Percentiles rank a stretch among this genome's conserved stretches.
phyloP scores from a whole-genome alignment of 2,329 filamentous ascomycete species.

The Drechslerella stenobrocha region DNA sequence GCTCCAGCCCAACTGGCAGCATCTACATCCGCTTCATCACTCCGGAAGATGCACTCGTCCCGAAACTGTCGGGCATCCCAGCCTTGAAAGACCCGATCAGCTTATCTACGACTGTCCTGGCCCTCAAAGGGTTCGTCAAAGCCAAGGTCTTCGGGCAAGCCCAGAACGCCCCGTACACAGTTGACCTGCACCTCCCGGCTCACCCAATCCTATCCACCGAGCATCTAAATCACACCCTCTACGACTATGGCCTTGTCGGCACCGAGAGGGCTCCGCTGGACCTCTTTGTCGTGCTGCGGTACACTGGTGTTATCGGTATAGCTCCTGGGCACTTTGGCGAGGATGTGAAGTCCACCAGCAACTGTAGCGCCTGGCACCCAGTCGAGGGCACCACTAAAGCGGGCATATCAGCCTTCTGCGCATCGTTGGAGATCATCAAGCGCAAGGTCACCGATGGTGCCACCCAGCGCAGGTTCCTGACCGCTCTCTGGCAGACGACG shows the following conservation, averaged over 20 bases:
- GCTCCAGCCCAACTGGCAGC: constrained; percentile 15
- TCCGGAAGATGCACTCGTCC: constrained; percentile 27
- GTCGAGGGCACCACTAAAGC: constrained; percentile 27
- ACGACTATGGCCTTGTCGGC: constrained; percentile 37
- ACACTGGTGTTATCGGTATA: constrained; percentile 41
- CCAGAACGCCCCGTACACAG: constrained; percentile 19
- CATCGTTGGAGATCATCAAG: constrained; percentile 45
- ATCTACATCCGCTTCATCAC: constrained; percentile 47
- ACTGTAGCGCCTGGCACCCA: constrained; percentile 39
- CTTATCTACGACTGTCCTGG: constrained; percentile 20
- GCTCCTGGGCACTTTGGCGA: constrained; percentile 28
- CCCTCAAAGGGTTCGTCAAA: constrained; percentile 38
- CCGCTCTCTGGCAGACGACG: constrained; percentile 42
- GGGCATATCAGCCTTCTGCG: constrained; percentile 32
- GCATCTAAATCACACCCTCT: constrained; percentile 25
- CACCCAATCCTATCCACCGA: constrained; percentile 31
- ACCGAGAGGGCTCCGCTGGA: constrained; percentile 28
- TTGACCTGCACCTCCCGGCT: constrained; percentile 31
- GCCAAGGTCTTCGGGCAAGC: constrained; percentile 26
- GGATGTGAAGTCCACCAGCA: constrained; percentile 30
- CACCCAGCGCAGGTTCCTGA: constrained; percentile 40
- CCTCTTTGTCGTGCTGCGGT: constrained; percentile 40
- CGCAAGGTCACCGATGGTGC: constrained; percentile 36
- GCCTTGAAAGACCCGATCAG: constrained; percentile 24
- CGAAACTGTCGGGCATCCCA: constrained; percentile 29